phyloP scores from a whole-genome alignment of 2,329 filamentous ascomycete species.

The Metarhizium robertsii region DNA sequence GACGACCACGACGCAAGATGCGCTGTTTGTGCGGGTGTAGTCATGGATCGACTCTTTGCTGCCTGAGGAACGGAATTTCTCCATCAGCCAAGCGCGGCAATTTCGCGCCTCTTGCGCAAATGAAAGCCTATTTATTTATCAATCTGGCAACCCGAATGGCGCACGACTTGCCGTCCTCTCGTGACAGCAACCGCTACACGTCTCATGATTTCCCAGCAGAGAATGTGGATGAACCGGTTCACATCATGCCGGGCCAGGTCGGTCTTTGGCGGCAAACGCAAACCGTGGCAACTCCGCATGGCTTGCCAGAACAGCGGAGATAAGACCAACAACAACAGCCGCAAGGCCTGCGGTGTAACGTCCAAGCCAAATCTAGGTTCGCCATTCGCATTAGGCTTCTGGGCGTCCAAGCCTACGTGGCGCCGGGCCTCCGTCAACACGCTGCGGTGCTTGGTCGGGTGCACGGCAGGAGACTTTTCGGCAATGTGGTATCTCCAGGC shows the following conservation, averaged over 20 bases:
- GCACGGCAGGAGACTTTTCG: slow-evolving; percentile 46
- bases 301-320: background rate
- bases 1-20: too few relatives aligned
- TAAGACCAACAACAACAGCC: background rate
- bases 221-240: background rate
- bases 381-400: slow-evolving; percentile 15
- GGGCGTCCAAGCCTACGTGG: slow-evolving; percentile 29
- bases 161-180: too few relatives aligned
- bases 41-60: too few relatives aligned
- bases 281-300: background rate
- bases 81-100: background rate
- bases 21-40: too few relatives aligned
- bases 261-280: background rate
- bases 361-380: background rate
- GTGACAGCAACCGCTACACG: background rate
- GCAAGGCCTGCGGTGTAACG: background rate
- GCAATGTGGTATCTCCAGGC: slow-evolving; percentile 46
- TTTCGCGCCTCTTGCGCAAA: too few relatives aligned
- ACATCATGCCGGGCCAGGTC: background rate
- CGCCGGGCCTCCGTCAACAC: slow-evolving; percentile 44
- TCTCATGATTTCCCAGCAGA: background rate
- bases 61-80: background rate
- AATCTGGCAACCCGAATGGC: too few relatives aligned
- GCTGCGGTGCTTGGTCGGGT: slow-evolving; percentile 43
- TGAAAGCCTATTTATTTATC: too few relatives aligned